Evolutionary conservation across 108 stramenopile species (phyloP).

Genomic region (Chaetoceros tenuissimus): DNA sequence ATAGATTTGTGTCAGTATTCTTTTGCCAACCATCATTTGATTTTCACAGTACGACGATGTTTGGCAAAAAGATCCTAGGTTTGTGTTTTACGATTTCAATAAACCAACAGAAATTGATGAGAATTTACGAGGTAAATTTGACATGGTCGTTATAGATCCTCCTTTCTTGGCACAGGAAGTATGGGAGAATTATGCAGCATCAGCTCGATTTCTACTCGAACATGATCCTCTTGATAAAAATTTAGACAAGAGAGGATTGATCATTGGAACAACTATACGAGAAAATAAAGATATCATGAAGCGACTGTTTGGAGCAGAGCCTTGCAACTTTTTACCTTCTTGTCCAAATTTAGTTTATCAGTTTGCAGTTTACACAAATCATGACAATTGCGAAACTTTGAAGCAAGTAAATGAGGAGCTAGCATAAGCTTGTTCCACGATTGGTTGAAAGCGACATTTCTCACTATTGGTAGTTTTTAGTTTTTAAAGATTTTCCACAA

Average conservation of each 20-base stretch:
- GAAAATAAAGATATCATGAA: slow-evolving; percentile 31
- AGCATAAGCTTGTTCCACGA: not conserved
- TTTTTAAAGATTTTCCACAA: too few species aligned
- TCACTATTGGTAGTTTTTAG: too few species aligned
- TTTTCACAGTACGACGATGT: slow-evolving; percentile 28
- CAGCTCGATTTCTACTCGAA: slow-evolving; percentile 21
- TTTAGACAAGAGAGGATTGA: not conserved
- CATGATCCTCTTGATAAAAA: slow-evolving; percentile 1
- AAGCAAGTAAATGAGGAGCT: slow-evolving; percentile 16
- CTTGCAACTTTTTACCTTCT: slow-evolving; percentile 16
- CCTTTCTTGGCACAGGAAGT: slow-evolving; percentile 75
- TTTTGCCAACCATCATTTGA: not conserved
- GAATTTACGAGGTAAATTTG: slow-evolving; percentile 28
- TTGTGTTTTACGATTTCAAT: slow-evolving; percentile 58
- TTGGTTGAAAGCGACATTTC: not conserved
- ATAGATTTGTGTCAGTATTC: not conserved
- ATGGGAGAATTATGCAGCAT: slow-evolving; percentile 59
- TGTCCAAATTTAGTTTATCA: slow-evolving; percentile 49
- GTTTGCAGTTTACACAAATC: slow-evolving; percentile 31
- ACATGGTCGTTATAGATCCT: slow-evolving; percentile 70
- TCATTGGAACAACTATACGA: slow-evolving; percentile 36
- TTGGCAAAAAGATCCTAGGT: slow-evolving; percentile 41
- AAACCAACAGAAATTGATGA: slow-evolving; percentile 32
- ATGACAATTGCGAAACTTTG: slow-evolving; percentile 5
- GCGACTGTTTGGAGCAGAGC: slow-evolving; percentile 27